Evolutionary conservation across 1,139 yeast genomes (phyloP).

Genomic region (Meyerozyma smithsonii): DNA sequence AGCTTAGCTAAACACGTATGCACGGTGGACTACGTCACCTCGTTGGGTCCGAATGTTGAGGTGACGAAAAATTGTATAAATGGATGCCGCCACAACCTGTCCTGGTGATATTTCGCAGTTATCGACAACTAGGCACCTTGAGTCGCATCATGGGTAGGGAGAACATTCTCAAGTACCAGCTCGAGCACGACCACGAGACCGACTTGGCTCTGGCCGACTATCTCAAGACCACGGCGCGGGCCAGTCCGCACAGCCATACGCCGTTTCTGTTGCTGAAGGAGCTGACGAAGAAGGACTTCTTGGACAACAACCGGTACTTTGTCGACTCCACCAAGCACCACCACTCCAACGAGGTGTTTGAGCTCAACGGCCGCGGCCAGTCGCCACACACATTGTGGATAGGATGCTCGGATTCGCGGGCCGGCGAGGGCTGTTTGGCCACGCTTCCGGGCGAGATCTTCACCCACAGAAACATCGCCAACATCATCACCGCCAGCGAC

Average conservation of each 20-base stretch:
- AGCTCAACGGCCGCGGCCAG: conserved; percentile 78
- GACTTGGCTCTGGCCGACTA: conserved; percentile 19
- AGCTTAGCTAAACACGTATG: not conserved
- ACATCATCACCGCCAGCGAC: conserved; percentile 69
- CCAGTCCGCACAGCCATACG: conserved; percentile 17
- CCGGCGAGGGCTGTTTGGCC: conserved; percentile 75
- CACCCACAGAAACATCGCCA: conserved; percentile 91
- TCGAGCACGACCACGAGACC: conserved; percentile 38
- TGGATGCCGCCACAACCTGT: not conserved
- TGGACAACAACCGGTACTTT: conserved; percentile 64
- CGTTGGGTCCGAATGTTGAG: not conserved
- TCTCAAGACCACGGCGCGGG: not conserved
- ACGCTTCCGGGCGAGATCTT: conserved; percentile 90
- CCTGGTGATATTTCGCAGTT: not conserved
- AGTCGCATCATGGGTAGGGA: conserved; percentile 36
- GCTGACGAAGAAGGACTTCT: conserved; percentile 59
- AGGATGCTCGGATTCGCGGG: conserved; percentile 93
- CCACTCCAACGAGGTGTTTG: conserved; percentile 61
- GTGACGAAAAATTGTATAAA: not conserved
- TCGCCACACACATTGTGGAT: conserved; percentile 93
- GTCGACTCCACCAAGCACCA: conserved; percentile 55
- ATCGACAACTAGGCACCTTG: not conserved
- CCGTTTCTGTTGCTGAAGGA: conserved; percentile 56
- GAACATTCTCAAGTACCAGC: conserved; percentile 38
- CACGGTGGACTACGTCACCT: not conserved